These are phyloP conservation scores for Aspergillus asperescens DNA, from an alignment of 495 filamentous ascomycete genomes.

Conservation along the genomic window DNA sequence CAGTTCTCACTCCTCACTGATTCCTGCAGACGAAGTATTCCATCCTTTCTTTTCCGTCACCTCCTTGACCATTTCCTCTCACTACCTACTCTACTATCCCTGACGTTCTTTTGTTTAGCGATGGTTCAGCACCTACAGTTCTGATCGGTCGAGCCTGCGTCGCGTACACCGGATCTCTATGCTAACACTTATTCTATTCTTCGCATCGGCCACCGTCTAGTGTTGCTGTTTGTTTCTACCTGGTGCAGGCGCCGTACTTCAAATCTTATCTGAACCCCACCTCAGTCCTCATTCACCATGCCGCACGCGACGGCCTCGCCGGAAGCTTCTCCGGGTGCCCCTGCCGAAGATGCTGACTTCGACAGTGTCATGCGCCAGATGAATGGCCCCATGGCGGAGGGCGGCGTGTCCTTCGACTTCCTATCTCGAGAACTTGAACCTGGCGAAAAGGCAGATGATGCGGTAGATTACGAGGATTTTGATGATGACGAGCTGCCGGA, in stretches of 20 bases:
- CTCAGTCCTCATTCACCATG: conserved; percentile 28
- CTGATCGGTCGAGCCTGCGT: background rate
- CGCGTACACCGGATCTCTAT: background rate
- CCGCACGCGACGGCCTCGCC: conserved; percentile 49
- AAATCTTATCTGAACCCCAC: background rate
- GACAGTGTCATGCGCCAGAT: conserved; percentile 49
- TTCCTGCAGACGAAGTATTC: background rate
- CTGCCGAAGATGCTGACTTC: conserved; percentile 42
- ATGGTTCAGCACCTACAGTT: background rate
- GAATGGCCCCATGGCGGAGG: conserved; percentile 35
- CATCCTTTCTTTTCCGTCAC: background rate
- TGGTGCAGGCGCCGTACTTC: background rate
- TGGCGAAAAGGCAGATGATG: conserved; percentile 73
- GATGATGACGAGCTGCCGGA: conserved; percentile 66
- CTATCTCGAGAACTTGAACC: conserved; percentile 49
- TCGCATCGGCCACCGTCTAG: background rate
- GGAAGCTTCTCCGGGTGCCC: conserved; percentile 19
- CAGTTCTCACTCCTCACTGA: background rate
- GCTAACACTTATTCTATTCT: background rate
- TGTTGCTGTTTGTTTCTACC: background rate
- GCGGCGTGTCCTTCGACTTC: conserved; percentile 40
- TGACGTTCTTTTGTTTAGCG: background rate
- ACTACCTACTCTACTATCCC: background rate
- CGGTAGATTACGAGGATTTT: conserved; percentile 84
- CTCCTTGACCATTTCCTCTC: background rate